Evolutionary conservation across 163 green algal species (phyloP).

Genomic region (Volvox carteri): DNA sequence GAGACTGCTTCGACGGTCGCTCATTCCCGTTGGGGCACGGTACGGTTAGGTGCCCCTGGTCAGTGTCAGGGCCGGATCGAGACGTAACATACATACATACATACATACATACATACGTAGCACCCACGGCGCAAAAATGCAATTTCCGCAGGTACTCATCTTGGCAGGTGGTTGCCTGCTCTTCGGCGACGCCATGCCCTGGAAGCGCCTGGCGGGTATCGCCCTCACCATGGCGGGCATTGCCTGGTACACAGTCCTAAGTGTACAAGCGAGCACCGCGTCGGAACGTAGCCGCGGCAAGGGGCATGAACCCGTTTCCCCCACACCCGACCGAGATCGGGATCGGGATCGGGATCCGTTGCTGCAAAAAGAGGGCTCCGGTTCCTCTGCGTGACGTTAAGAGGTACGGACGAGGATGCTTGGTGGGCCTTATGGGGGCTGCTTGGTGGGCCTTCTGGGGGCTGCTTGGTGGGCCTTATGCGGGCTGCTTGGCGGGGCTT

Average conservation of each 20-base stretch:
- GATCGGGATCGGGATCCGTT: conserved; percentile 22
- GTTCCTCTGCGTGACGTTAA: not conserved
- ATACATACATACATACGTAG: too few relatives aligned
- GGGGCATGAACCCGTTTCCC: not conserved
- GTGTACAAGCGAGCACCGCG: conserved; percentile 10
- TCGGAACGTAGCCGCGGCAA: conserved; percentile 16
- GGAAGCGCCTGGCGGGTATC: conserved; percentile 86
- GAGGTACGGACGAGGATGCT: too few relatives aligned
- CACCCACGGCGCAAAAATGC: not conserved
- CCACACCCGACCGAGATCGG: not conserved
- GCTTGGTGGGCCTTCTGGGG: too few relatives aligned
- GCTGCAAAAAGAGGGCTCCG: not conserved
- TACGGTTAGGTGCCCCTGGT: too few relatives aligned
- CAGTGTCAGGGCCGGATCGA: too few relatives aligned
- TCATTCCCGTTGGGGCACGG: too few relatives aligned
- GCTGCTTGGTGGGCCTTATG: too few relatives aligned
- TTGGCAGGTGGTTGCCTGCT: conserved; percentile 87
- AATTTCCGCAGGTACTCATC: conserved; percentile 77
- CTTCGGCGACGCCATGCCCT: conserved; percentile 90
- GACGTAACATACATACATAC: too few relatives aligned
- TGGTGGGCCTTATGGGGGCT: too few relatives aligned
- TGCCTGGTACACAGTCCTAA: conserved; percentile 54
- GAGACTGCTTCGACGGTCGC: too few relatives aligned
- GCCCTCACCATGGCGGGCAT: conserved; percentile 81
- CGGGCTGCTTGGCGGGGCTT: too few relatives aligned